These are phyloP conservation scores for Hemisphaericaspora xylanilytica DNA, from an alignment of 1,139 yeast genomes.

Conservation along the genomic window DNA sequence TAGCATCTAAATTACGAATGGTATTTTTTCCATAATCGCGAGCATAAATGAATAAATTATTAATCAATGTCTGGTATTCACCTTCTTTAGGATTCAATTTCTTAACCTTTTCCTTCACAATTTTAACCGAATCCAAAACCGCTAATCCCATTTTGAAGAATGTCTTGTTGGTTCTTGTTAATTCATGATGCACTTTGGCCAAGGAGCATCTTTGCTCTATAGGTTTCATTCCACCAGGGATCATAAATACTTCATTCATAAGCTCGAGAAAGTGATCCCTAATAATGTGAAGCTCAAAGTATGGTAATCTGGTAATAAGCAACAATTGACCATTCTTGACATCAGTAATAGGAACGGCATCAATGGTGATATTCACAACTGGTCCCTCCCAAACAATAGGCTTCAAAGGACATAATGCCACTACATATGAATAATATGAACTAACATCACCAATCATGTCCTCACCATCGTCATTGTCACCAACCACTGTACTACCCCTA, in stretches of 20 bases:
- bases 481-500: slow-evolving; percentile 15
- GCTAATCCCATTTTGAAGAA: slow-evolving; percentile 70
- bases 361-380: slow-evolving; percentile 57
- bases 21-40: slow-evolving; percentile 82
- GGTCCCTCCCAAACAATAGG: slow-evolving; percentile 93
- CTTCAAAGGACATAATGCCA: slow-evolving; percentile 76
- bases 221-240: slow-evolving; percentile 35
- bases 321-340: slow-evolving; percentile 70
- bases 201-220: slow-evolving; percentile 69
- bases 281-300: slow-evolving; percentile 35
- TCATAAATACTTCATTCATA: slow-evolving; percentile 52
- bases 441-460: slow-evolving; percentile 23
- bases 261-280: slow-evolving; percentile 49
- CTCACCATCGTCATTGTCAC: slow-evolving; percentile 13
- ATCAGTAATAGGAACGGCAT: slow-evolving; percentile 43
- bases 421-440: slow-evolving; percentile 54
- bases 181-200: slow-evolving; percentile 71
- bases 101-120: slow-evolving; percentile 47
- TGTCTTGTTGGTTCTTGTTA: slow-evolving; percentile 62
- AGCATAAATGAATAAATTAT: slow-evolving; percentile 74
- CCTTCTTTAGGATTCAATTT: slow-evolving; percentile 40
- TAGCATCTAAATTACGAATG: slow-evolving; percentile 60
- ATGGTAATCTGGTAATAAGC: slow-evolving; percentile 53
- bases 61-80: slow-evolving; percentile 73
- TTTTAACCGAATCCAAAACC: slow-evolving; percentile 62